Evolutionary conservation across 2,329 filamentous ascomycete species (phyloP), one percentile per base, ranked within the genome.

Genomic region (Sclerotinia trifoliorum): DNA sequence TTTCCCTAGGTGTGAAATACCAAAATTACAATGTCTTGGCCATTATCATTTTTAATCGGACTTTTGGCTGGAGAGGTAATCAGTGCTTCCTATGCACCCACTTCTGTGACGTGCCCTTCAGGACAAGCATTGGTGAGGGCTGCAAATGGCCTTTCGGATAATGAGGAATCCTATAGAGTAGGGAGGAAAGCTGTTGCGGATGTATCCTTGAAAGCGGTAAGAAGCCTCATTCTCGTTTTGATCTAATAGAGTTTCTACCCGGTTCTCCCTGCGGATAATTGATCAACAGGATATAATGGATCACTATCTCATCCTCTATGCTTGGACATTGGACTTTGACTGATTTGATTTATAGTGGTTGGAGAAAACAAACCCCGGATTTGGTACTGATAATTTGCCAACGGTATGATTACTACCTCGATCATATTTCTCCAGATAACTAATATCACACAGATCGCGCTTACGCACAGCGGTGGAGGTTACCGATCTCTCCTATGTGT

Each of bases 151-250:
- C 69, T 83, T 24, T 79, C 75, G 17, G 66, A 78, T 6, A 72
- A 77, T 6, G 81, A 83, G 70, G 73, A 78, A 19, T 70, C 69
- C n/a, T 83, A 81, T 66, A 73, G 81, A 68, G 71, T 76, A 5
- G 71, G 75, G 7, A 78, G 81, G 44, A 80, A 80, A 66, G 70
- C 74, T 6, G 75, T 78, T 13, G 81, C 81, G 5, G 78, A 80
- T 73, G 71, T 69, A 19, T 75, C 75, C 39, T 76, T 83, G 26
- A 75, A 76, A 52, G 68, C 77, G 35, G 65, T 67, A 63, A 3
- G 65, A 17, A 55, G 51, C 5, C n/a, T 51, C 26, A 10, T 26
- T 63, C 2, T 26, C 29, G 3, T 51, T 17, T 42, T 21, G 17
- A 39, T 42, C 19, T 19, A 15, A 19, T 49, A 26, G 32, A 39